Evolutionary conservation across 1,284 basidiomycete genomes (phyloP).

Genomic region (Sporisorium sorghi): DNA sequence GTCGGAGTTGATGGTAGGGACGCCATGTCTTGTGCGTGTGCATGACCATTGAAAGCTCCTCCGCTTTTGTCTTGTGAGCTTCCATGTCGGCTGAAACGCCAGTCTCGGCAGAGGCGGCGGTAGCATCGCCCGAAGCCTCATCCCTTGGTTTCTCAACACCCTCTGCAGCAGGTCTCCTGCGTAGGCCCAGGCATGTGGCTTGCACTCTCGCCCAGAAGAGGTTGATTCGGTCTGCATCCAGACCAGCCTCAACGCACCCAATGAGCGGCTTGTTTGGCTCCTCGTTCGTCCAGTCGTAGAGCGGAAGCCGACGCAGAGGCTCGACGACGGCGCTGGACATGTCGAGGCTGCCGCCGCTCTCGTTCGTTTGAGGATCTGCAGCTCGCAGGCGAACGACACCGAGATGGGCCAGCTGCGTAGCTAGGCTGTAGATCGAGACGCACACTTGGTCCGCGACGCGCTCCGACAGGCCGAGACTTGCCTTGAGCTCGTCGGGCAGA

Average conservation of each 20-base stretch:
- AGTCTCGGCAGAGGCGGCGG: background rate
- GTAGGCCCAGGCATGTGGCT: constrained; percentile 10
- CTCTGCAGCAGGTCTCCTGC: background rate
- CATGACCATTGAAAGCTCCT: constrained; percentile 19
- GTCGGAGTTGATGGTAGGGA: constrained; percentile 27
- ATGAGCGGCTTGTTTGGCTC: constrained; percentile 26
- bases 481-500: constrained; percentile 27
- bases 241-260: constrained; percentile 21
- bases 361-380: background rate
- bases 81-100: background rate
- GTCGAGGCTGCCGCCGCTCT: background rate
- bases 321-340: constrained; percentile 10
- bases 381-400: constrained; percentile 17
- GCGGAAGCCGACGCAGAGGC: constrained; percentile 18
- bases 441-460: constrained; percentile 11
- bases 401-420: constrained; percentile 31
- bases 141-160: background rate
- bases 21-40: constrained; percentile 26
- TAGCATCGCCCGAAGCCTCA: background rate
- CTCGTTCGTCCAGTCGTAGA: constrained; percentile 34
- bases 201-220: constrained; percentile 38
- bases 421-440: constrained; percentile 41
- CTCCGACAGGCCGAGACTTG: constrained; percentile 23
- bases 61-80: constrained; percentile 19
- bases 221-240: constrained; percentile 26